These are phyloP conservation scores for Jatropha multifida DNA, from an alignment of 441 rosid genomes.

Conservation along the genomic window DNA sequence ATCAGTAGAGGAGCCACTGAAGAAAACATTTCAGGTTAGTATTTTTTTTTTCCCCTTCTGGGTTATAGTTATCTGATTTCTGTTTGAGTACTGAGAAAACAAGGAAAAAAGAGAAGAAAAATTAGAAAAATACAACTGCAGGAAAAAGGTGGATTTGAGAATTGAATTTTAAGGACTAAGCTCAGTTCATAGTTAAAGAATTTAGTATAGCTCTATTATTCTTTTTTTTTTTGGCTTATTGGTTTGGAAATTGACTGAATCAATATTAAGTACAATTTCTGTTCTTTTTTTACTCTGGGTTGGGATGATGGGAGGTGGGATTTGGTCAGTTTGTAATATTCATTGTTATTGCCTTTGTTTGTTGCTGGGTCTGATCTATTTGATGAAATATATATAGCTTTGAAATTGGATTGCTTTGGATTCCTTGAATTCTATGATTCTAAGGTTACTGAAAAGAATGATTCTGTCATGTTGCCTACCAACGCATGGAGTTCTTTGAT, in stretches of 20 bases:
- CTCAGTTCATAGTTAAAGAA: background rate
- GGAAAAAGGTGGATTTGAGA: background rate
- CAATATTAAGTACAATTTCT: background rate
- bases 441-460: background rate
- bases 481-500: background rate
- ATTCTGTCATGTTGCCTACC: background rate
- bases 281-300: background rate
- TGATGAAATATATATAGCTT: background rate
- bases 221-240: background rate
- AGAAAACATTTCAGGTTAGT: constrained; percentile 72
- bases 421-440: constrained; percentile 5
- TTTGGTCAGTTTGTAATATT: constrained; percentile 25
- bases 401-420: background rate
- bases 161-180: constrained; percentile 2
- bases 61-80: constrained; percentile 18
- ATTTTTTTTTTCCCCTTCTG: background rate
- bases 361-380: constrained; percentile 24
- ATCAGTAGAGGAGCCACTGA: constrained; percentile 74
- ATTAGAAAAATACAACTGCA: too few species aligned
- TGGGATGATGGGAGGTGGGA: background rate
- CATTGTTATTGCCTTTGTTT: constrained; percentile 11
- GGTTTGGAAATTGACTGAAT: background rate
- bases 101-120: too few species aligned
- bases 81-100: background rate
- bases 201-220: background rate